A percentile compares a stretch with the other conserved stretches of the same genome.
phyloP scores from a whole-genome alignment of 2,329 filamentous ascomycete species.

The Fragosphaeria purpurea region DNA sequence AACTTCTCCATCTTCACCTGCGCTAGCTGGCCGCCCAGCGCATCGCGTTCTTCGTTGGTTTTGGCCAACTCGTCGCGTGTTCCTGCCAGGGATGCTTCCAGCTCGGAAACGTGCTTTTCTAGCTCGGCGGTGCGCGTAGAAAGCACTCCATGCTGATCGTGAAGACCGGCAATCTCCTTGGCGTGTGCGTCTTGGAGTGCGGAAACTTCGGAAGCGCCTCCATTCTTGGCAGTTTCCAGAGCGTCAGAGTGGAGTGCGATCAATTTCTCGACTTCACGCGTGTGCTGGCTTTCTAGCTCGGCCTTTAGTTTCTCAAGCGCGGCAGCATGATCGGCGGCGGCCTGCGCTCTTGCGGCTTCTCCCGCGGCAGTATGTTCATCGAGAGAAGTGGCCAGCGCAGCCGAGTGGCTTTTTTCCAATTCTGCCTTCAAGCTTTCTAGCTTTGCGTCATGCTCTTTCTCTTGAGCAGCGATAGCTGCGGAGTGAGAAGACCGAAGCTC shows the following conservation, averaged over 20 bases:
- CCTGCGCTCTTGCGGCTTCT: slow-evolving; percentile 24
- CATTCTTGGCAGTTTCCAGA: slow-evolving; percentile 33
- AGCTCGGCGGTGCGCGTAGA: slow-evolving; percentile 33
- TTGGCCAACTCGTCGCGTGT: slow-evolving; percentile 33
- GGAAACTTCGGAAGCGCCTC: slow-evolving; percentile 30
- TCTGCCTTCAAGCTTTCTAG: slow-evolving; percentile 32
- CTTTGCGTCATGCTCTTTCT: slow-evolving; percentile 31
- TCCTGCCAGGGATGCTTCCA: slow-evolving; percentile 26
- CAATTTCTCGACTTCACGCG: slow-evolving; percentile 36
- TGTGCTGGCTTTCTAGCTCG: slow-evolving; percentile 28
- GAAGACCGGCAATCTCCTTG: slow-evolving; percentile 31
- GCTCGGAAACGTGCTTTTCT: slow-evolving; percentile 24
- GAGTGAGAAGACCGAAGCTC: slow-evolving; percentile 34
- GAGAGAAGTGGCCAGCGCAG: slow-evolving; percentile 18
- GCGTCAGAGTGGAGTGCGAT: slow-evolving; percentile 33
- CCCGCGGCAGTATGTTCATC: slow-evolving; percentile 22
- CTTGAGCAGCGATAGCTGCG: slow-evolving; percentile 31
- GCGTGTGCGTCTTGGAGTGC: slow-evolving; percentile 22
- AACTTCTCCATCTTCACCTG: slow-evolving; percentile 52
- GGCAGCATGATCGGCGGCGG: slow-evolving; percentile 19
- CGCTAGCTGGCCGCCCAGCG: slow-evolving; percentile 43
- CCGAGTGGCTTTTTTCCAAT: slow-evolving; percentile 14
- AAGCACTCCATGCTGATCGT: slow-evolving; percentile 21
- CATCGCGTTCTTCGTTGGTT: slow-evolving; percentile 36
- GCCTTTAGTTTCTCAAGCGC: slow-evolving; percentile 31